Evolutionary conservation across 306 rosid genomes (phyloP).

Genomic region (Ormosia semicastrata): DNA sequence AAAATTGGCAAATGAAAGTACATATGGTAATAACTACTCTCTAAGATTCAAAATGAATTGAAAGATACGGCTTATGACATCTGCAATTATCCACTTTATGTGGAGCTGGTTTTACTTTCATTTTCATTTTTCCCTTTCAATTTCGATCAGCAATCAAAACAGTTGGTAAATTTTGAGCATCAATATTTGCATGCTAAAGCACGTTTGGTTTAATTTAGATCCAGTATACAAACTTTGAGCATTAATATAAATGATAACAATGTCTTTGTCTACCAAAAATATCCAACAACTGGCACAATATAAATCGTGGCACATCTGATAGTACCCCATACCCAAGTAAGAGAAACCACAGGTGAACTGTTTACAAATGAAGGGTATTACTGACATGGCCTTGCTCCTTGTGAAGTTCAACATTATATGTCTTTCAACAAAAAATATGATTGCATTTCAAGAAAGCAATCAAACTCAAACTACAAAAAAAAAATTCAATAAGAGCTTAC

Average conservation of each 20-base stretch:
- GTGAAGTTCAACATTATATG: not conserved
- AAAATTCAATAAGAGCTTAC: slow-evolving; percentile 35
- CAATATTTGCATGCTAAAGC: not conserved
- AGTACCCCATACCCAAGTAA: not conserved
- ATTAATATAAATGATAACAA: not conserved
- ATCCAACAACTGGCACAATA: not conserved
- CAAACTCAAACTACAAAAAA: slow-evolving; percentile 8
- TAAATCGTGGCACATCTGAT: not conserved
- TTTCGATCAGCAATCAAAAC: not conserved
- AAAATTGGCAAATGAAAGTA: not conserved
- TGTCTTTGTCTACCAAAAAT: not conserved
- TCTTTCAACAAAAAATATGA: not conserved
- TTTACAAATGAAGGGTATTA: not conserved
- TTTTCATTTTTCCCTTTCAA: not conserved
- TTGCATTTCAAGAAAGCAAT: slow-evolving; percentile 4
- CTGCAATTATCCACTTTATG: not conserved
- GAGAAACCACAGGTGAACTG: not conserved
- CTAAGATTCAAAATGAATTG: not conserved
- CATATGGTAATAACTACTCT: slow-evolving; percentile 1
- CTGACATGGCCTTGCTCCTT: not conserved
- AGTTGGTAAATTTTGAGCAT: not conserved
- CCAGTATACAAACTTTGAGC: not conserved
- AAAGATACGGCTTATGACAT: not conserved
- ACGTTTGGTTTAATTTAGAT: not conserved
- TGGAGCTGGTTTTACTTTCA: not conserved